Evolutionary conservation across 1,139 yeast genomes (phyloP).

Genomic region (Taphrina wiesneri): DNA sequence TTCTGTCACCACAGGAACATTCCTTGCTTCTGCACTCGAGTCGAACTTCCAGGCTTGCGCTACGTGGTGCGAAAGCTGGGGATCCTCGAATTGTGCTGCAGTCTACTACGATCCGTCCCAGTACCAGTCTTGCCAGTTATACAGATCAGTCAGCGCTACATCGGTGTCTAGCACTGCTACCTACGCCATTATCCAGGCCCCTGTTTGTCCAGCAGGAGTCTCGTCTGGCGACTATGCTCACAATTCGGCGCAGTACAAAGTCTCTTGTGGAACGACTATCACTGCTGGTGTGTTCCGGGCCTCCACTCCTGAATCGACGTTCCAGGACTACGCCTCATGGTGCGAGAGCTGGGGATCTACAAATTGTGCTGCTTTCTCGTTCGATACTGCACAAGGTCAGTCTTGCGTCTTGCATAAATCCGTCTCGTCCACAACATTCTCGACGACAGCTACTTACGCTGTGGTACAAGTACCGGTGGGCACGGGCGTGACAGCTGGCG

Average conservation of each 20-base stretch:
- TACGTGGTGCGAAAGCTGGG: not conserved
- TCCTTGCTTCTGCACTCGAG: not conserved
- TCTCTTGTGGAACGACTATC: not conserved
- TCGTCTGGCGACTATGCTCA: not conserved
- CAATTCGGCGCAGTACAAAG: not conserved
- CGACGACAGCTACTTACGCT: not conserved
- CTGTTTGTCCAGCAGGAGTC: not conserved
- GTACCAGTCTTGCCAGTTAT: not conserved
- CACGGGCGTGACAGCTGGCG: not conserved
- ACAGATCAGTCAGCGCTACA: not conserved
- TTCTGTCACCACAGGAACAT: not conserved
- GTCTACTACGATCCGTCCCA: not conserved
- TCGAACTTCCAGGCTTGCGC: not conserved
- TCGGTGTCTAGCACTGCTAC: not conserved
- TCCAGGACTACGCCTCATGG: not conserved
- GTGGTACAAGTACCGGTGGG: not conserved
- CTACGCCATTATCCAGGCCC: not conserved
- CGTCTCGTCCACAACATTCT: not conserved
- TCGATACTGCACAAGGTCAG: not conserved
- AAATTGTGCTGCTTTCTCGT: not conserved
- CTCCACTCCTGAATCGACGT: not conserved
- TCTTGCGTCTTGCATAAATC: not conserved
- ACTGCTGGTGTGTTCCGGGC: not conserved
- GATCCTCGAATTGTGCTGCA: not conserved
- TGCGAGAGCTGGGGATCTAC: not conserved